A percentile compares a stretch with the other conserved stretches of the same genome.
phyloP scores from a whole-genome alignment of 257 asterid genomes.

The Verbena officinalis region DNA sequence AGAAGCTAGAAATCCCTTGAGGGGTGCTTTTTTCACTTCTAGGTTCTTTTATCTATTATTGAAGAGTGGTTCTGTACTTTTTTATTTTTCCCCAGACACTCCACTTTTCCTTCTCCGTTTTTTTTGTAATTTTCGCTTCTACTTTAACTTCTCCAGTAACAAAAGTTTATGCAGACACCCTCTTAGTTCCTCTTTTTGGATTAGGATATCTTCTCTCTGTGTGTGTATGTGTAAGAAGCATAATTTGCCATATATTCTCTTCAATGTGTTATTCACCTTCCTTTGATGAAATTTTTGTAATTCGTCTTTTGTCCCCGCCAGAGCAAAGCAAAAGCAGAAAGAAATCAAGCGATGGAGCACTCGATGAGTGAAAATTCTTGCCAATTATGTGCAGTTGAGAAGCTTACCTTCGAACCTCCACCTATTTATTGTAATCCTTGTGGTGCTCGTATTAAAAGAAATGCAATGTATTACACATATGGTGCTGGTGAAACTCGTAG shows the following conservation, averaged over 20 bases:
- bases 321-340: slow-evolving; percentile 96
- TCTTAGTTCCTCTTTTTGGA: too few relatives aligned
- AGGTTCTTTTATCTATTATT: too few relatives aligned
- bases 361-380: slow-evolving; percentile 93
- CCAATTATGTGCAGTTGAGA: slow-evolving; percentile 99
- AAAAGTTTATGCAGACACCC: too few relatives aligned
- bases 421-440: slow-evolving; percentile 94
- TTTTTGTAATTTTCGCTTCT: too few relatives aligned
- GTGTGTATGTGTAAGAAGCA: slow-evolving; percentile 1
- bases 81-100: too few relatives aligned
- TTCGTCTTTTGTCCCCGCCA: slow-evolving; percentile 39
- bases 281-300: slow-evolving; percentile 6
- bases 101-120: too few relatives aligned
- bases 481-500: slow-evolving; percentile 95
- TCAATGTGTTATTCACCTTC: slow-evolving; percentile 13
- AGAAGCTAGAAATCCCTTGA: too few relatives aligned
- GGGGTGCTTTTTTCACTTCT: too few relatives aligned
- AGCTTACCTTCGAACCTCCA: slow-evolving; percentile 95
- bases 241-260: slow-evolving; percentile 19
- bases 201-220: background rate
- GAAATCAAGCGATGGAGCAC: slow-evolving; percentile 91
- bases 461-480: slow-evolving; percentile 84
- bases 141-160: too few relatives aligned
- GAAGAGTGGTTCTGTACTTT: too few relatives aligned
- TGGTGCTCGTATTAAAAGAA: slow-evolving; percentile 93